These are phyloP conservation scores for Euphorbia celastroides DNA, from an alignment of 441 rosid species.

Conservation along the genomic window DNA sequence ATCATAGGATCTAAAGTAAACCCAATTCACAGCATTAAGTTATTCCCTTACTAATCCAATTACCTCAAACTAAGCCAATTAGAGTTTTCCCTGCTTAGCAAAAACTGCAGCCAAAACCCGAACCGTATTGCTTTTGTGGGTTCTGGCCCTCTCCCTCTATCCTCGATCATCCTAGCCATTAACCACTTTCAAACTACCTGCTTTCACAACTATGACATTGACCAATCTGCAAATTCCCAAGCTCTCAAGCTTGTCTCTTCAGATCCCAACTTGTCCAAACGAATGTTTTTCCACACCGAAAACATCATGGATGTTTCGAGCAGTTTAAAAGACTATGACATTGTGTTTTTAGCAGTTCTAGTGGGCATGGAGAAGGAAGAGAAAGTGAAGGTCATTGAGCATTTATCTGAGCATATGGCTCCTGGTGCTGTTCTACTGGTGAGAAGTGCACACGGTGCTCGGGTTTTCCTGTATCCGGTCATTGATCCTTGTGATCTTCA, in stretches of 20 bases:
- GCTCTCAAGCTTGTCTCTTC: conserved; percentile 47
- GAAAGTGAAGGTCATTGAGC: conserved; percentile 49
- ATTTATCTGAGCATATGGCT: conserved; percentile 61
- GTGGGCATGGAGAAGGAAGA: conserved; percentile 75
- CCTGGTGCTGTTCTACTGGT: conserved; percentile 64
- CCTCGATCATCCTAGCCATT: conserved; percentile 68
- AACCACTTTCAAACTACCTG: conserved; percentile 38
- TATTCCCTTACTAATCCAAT: conserved; percentile 73
- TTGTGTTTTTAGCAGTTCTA: conserved; percentile 72
- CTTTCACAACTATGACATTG: conserved; percentile 76
- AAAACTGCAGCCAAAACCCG: conserved; percentile 33
- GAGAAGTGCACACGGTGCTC: conserved; percentile 80
- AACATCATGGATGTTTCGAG: conserved; percentile 45
- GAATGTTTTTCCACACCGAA: conserved; percentile 59
- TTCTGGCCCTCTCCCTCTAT: conserved; percentile 85
- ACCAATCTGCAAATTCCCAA: conserved; percentile 50
- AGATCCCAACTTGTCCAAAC: conserved; percentile 49
- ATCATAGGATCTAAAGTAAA: conserved; percentile 45
- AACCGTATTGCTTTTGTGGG: conserved; percentile 64
- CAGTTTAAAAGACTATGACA: conserved; percentile 43
- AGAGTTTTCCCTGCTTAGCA: conserved; percentile 41
- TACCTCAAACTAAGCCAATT: conserved; percentile 65
- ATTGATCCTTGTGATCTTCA: conserved; percentile 54
- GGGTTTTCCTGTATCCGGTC: conserved; percentile 74
- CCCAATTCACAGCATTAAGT: conserved; percentile 56